Conservation (phyloP, 179 eudicot genomes). For the Patellifolia procumbens region DNA sequence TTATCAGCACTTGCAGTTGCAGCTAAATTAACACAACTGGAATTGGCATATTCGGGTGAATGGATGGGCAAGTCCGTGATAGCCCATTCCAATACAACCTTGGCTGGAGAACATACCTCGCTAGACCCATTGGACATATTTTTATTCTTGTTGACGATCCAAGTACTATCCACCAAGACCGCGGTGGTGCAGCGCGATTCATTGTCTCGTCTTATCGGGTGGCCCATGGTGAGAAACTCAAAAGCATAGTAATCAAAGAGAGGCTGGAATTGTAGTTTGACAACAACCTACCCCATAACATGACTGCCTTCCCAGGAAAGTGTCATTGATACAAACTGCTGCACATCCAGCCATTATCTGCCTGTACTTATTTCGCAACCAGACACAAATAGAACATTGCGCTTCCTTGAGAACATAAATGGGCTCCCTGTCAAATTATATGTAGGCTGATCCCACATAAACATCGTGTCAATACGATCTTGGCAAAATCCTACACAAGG, state of each 20-base stretch:
- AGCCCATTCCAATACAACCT: conserved; percentile 12
- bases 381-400: conserved; percentile 10
- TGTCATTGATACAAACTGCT: neutral
- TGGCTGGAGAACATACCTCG: conserved; percentile 1
- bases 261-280: conserved; percentile 8
- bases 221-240: neutral
- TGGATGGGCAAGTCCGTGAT: conserved; percentile 1
- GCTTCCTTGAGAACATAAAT: conserved; percentile 18
- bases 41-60: conserved; percentile 19
- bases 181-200: neutral
- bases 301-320: neutral
- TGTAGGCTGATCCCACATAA: neutral
- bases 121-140: neutral
- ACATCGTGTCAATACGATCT: no score
- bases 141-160: conserved; percentile 13
- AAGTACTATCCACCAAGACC: conserved; percentile 8
- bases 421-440: conserved; percentile 20
- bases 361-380: conserved; percentile 4
- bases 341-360: conserved; percentile 23
- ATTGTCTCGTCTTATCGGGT: no score
- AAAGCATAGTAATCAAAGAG: conserved; percentile 15
- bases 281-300: conserved; percentile 17
- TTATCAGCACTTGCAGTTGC: conserved; percentile 1
- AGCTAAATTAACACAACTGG: conserved; percentile 8
- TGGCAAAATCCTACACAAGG: neutral